Percentiles rank a stretch among this genome's conserved stretches.
Evolutionary conservation across 345 rosid species (phyloP).

Genomic region (Eucalyptus cladocalyx): DNA sequence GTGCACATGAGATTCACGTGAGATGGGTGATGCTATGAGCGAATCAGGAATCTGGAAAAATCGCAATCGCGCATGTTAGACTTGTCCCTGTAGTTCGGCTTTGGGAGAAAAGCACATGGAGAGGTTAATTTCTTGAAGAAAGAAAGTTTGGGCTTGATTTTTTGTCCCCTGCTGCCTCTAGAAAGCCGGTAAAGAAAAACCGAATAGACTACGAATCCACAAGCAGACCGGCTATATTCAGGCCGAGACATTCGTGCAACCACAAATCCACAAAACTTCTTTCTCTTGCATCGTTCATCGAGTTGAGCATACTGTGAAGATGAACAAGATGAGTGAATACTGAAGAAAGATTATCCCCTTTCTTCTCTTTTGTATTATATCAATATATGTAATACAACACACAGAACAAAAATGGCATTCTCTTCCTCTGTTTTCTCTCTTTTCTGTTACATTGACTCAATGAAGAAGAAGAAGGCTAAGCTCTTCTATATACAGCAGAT

Average conservation of each 20-base stretch:
- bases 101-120: background rate
- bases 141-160: background rate
- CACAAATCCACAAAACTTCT: background rate
- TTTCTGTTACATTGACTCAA: too few relatives aligned
- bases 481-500: too few relatives aligned
- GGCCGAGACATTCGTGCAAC: background rate
- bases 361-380: too few relatives aligned
- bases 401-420: too few relatives aligned
- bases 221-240: background rate
- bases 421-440: too few relatives aligned
- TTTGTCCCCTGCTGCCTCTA: background rate
- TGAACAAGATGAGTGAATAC: too few relatives aligned
- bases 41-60: background rate
- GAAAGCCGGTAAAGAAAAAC: background rate
- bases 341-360: too few relatives aligned
- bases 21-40: background rate
- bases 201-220: background rate
- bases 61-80: background rate
- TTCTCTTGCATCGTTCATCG: background rate
- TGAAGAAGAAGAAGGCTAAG: too few relatives aligned
- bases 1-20: background rate
- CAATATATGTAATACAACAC: too few relatives aligned
- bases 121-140: background rate
- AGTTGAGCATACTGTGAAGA: background rate
- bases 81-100: background rate